Evolutionary conservation across 83 land plant genomes (phyloP).

Genomic region (Thuja plicata): DNA sequence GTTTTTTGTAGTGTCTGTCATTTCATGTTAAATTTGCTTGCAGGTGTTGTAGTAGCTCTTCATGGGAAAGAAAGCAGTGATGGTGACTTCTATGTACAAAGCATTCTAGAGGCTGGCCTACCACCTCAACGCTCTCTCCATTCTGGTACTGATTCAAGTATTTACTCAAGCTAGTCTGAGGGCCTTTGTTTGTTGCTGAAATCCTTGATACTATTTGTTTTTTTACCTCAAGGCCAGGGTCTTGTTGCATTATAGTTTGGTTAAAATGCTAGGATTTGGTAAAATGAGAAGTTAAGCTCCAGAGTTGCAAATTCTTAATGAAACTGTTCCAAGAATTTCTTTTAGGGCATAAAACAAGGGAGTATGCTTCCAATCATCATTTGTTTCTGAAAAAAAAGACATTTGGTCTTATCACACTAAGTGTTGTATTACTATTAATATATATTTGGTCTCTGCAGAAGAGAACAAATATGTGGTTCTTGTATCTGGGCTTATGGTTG

Average conservation of each 20-base stretch:
- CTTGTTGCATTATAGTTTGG: neutral
- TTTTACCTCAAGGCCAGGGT: neutral
- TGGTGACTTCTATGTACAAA: constrained; percentile 84
- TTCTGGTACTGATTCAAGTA: constrained; percentile 28
- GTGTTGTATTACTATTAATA: neutral
- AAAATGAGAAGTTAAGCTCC: neutral
- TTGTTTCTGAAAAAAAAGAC: neutral
- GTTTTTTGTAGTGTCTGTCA: neutral
- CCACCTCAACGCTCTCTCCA: constrained; percentile 66
- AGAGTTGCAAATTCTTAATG: neutral
- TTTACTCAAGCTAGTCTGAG: constrained; percentile 3
- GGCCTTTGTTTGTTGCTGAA: neutral
- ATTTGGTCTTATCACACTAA: neutral
- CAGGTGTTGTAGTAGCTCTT: constrained; percentile 86
- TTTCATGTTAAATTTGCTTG: neutral
- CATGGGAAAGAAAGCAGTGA: constrained; percentile 79
- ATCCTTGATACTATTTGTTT: neutral
- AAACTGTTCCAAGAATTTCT: neutral
- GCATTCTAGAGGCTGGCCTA: constrained; percentile 85
- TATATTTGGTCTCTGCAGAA: constrained; percentile 37
- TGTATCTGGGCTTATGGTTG: constrained; percentile 89
- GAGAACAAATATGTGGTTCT: constrained; percentile 94
- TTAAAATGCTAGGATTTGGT: neutral
- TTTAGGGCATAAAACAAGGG: neutral
- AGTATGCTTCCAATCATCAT: neutral